phyloP scores from a whole-genome alignment of 805 yeast species.

The Candida ficus region DNA sequence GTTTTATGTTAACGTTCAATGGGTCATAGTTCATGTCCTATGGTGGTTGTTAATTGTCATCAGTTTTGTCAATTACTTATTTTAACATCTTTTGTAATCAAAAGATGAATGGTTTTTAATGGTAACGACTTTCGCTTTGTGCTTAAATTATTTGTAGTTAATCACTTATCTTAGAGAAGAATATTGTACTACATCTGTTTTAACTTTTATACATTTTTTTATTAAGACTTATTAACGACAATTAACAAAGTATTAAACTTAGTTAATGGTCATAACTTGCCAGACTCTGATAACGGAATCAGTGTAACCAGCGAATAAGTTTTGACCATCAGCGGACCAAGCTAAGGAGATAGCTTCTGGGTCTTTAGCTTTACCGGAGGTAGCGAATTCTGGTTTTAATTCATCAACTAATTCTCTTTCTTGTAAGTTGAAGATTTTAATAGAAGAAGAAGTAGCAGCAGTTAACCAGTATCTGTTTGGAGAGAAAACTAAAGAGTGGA shows the following conservation, averaged over 20 bases:
- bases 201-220: slow-evolving; percentile 5
- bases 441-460: slow-evolving; percentile 97
- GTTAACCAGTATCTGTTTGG: slow-evolving; percentile 99
- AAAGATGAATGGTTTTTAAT: neutral
- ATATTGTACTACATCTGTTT: neutral
- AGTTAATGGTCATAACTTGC: slow-evolving; percentile 89
- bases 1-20: too few relatives aligned
- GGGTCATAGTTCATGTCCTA: too few relatives aligned
- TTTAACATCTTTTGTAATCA: neutral
- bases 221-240: slow-evolving; percentile 5
- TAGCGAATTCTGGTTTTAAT: slow-evolving; percentile 96
- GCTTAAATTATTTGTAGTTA: neutral
- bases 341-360: slow-evolving; percentile 97
- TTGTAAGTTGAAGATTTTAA: slow-evolving; percentile 97
- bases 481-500: slow-evolving; percentile 98
- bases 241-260: slow-evolving; percentile 11
- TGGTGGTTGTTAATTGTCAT: too few relatives aligned
- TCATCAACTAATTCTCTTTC: slow-evolving; percentile 92
- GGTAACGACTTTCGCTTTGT: slow-evolving; percentile 2
- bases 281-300: slow-evolving; percentile 99
- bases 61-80: too few relatives aligned
- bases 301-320: slow-evolving; percentile 99
- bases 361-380: slow-evolving; percentile 84
- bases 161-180: too few relatives aligned
- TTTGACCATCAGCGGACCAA: slow-evolving; percentile 99